Conservation (phyloP, 2,329 filamentous ascomycete genomes). For the Chrysoporthe deuterocubensis region DNA sequence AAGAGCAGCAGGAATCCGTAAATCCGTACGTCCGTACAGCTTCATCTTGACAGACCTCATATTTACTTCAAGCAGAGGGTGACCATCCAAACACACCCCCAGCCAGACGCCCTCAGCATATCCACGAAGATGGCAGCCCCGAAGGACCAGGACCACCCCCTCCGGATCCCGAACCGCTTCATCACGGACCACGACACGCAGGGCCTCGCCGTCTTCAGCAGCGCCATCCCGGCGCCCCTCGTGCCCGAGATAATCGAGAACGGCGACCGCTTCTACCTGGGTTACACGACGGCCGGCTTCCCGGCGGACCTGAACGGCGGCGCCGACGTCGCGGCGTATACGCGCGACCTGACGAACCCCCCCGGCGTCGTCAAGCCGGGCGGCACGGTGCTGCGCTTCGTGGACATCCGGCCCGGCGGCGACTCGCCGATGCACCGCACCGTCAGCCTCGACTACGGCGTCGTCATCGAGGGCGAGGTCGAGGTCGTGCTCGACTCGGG, state of each 20-base stretch:
- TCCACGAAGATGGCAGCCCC: constrained; percentile 19
- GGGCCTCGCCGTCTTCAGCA: constrained; percentile 42
- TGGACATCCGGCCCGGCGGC: constrained; percentile 49
- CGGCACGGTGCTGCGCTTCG: constrained; percentile 48
- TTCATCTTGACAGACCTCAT: not conserved
- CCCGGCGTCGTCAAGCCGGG: constrained; percentile 53
- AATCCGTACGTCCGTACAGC: not conserved
- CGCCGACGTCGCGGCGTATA: constrained; percentile 51
- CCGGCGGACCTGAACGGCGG: constrained; percentile 51
- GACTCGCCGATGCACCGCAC: constrained; percentile 50
- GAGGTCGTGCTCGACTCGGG: constrained; percentile 53
- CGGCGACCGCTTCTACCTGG: constrained; percentile 38
- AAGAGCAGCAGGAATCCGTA: too few species aligned
- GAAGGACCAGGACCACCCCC: not conserved
- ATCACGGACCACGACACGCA: constrained; percentile 41
- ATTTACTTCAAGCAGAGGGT: not conserved
- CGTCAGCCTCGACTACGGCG: constrained; percentile 52
- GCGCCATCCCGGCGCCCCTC: constrained; percentile 32
- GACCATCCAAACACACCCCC: not conserved
- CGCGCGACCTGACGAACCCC: constrained; percentile 45
- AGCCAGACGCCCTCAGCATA: not conserved
- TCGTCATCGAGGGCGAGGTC: constrained; percentile 53
- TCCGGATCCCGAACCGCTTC: constrained; percentile 34
- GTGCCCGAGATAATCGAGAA: constrained; percentile 36
- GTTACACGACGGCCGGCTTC: constrained; percentile 51